These are phyloP conservation scores for Pythium plurisporium DNA, from an alignment of 352 stramenopile species.

Conservation along the genomic window DNA sequence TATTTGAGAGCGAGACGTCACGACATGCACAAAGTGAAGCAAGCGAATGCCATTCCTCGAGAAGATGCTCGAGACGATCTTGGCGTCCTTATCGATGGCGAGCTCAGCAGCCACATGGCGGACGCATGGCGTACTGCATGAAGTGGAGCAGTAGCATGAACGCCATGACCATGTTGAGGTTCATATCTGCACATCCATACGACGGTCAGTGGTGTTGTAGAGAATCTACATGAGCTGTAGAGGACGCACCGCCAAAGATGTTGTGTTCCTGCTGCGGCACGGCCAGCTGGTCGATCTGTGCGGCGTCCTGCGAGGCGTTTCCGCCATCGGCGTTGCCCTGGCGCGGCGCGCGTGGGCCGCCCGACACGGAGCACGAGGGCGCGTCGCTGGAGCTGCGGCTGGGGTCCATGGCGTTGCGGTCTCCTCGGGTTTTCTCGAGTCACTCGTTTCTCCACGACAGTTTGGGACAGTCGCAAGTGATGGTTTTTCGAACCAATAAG, in stretches of 20 bases:
- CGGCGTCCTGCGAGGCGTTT: constrained; percentile 19
- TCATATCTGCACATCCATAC: constrained; percentile 41
- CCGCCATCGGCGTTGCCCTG: constrained; percentile 19
- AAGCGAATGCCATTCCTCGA: not conserved
- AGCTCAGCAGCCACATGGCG: constrained; percentile 72
- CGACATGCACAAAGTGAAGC: not conserved
- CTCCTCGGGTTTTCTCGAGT: not conserved
- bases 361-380: constrained; percentile 35
- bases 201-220: not conserved
- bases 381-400: constrained; percentile 17
- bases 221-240: not conserved
- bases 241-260: constrained; percentile 74
- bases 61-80: not conserved
- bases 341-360: constrained; percentile 17
- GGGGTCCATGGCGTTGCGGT: constrained; percentile 17
- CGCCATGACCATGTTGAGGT: constrained; percentile 84
- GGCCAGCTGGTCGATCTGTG: constrained; percentile 16
- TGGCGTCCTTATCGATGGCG: not conserved
- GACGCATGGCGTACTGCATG: constrained; percentile 84
- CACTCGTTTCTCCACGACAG: no score
- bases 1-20: not conserved
- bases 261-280: constrained; percentile 49
- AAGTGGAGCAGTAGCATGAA: constrained; percentile 84
- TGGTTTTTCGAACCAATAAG: no score
- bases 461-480: no score